Conservation (phyloP, 176 grass and related monocot species). For the Aegilops tauschii region DNA sequence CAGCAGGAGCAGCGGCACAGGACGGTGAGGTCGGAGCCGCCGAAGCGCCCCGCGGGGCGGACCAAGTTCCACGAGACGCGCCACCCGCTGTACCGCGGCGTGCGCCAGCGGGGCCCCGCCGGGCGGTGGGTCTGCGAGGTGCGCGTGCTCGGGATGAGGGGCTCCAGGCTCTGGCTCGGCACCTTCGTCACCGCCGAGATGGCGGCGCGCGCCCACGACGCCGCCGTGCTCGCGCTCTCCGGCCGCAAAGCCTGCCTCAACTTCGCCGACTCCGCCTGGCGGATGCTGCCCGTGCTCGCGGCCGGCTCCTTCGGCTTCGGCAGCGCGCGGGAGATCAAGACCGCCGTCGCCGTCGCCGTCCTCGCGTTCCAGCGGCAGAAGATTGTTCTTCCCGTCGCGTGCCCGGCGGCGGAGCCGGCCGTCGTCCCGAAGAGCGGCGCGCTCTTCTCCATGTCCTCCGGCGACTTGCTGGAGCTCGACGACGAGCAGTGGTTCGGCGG, state of each 20-base stretch:
- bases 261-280: constrained; percentile 59
- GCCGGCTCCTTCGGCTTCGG: not conserved
- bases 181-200: constrained; percentile 62
- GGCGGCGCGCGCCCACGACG: constrained; percentile 71
- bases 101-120: constrained; percentile 29
- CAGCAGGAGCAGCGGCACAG: not conserved
- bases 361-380: constrained; percentile 8
- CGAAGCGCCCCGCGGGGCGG: constrained; percentile 60
- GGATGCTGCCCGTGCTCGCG: constrained; percentile 12
- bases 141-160: constrained; percentile 32
- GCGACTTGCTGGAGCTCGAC: not conserved
- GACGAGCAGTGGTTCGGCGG: constrained; percentile 18
- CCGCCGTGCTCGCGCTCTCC: constrained; percentile 44
- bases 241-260: constrained; percentile 50
- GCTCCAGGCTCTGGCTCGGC: constrained; percentile 61
- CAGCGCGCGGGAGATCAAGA: constrained; percentile 24
- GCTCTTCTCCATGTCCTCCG: no score
- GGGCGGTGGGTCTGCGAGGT: constrained; percentile 75
- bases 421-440: no score
- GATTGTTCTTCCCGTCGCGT: no score
- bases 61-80: constrained; percentile 81
- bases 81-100: constrained; percentile 69
- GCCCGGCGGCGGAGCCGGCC: no score
- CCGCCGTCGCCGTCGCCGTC: constrained; percentile 35
- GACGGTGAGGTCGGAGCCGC: constrained; percentile 58